Evolutionary conservation across 257 asterid genomes (phyloP).

Genomic region (Cynanchum wilfordii): DNA sequence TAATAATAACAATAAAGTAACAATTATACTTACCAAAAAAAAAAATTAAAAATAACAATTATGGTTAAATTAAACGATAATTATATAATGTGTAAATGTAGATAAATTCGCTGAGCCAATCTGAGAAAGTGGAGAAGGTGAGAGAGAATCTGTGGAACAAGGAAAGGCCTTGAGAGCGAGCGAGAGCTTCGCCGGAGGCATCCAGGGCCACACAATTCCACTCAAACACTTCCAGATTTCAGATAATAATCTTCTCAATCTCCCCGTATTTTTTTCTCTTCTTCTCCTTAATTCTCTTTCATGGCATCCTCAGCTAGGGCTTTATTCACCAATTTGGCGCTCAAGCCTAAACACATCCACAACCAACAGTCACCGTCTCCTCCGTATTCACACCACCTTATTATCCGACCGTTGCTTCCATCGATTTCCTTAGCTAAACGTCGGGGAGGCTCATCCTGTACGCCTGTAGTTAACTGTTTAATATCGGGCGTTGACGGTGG

Average conservation of each 20-base stretch:
- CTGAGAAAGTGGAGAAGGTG: slow-evolving; percentile 24
- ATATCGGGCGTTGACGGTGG: slow-evolving; percentile 94
- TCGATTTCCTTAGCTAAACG: slow-evolving; percentile 16
- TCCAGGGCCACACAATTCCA: slow-evolving; percentile 17
- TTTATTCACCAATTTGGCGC: slow-evolving; percentile 31
- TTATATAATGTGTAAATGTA: too few relatives aligned
- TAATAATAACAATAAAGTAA: too few relatives aligned
- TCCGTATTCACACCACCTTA: slow-evolving; percentile 30
- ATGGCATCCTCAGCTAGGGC: slow-evolving; percentile 67
- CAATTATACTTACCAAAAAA: too few relatives aligned
- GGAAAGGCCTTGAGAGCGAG: slow-evolving; percentile 17
- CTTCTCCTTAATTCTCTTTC: neutral
- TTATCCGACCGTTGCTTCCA: slow-evolving; percentile 51
- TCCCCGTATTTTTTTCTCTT: neutral
- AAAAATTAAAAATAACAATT: too few relatives aligned
- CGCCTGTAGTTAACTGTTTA: slow-evolving; percentile 41
- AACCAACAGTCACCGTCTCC: slow-evolving; percentile 20
- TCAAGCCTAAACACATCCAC: slow-evolving; percentile 25
- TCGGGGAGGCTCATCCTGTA: slow-evolving; percentile 2
- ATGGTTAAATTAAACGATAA: too few relatives aligned
- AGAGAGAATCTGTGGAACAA: slow-evolving; percentile 16
- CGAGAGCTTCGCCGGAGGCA: slow-evolving; percentile 35
- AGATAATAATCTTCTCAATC: slow-evolving; percentile 1
- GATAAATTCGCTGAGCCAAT: neutral
- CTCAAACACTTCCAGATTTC: neutral